A percentile compares a stretch with the other conserved stretches of the same genome.
phyloP scores from a whole-genome alignment of 345 rosid species.

The Eucalyptus coolabah region DNA sequence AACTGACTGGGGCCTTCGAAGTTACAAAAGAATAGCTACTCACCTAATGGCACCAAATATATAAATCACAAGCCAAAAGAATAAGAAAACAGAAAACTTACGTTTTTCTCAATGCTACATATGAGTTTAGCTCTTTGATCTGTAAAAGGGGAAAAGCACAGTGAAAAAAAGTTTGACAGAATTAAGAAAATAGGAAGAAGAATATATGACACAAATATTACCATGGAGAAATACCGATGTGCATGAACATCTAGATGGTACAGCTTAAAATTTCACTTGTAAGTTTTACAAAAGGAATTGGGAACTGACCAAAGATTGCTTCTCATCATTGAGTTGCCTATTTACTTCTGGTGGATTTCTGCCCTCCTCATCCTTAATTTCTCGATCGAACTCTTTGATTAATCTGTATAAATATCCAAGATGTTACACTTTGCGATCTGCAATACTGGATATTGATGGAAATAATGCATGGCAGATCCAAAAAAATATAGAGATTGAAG shows the following conservation, averaged over 20 bases:
- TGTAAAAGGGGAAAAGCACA: conserved; percentile 13
- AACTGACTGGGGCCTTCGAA: neutral
- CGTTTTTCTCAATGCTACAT: conserved; percentile 91
- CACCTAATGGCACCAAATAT: neutral
- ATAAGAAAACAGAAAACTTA: conserved; percentile 15
- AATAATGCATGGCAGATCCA: neutral
- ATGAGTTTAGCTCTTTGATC: conserved; percentile 95
- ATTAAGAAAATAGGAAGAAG: neutral
- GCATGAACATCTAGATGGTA: neutral
- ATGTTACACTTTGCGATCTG: neutral
- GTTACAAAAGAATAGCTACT: neutral
- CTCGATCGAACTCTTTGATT: conserved; percentile 88
- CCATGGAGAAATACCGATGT: neutral
- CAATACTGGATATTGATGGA: neutral
- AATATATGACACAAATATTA: neutral
- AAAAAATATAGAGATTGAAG: neutral
- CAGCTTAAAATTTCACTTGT: neutral
- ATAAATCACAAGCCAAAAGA: neutral
- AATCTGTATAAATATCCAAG: conserved; percentile 30
- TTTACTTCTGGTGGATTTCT: conserved; percentile 70
- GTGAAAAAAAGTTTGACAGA: neutral
- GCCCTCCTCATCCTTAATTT: conserved; percentile 75
- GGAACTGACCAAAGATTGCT: conserved; percentile 84
- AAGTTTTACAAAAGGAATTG: neutral
- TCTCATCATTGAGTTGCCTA: conserved; percentile 89